These are phyloP conservation scores for Ajuga chamaepitys DNA, from an alignment of 257 asterid species.

Conservation along the genomic window DNA sequence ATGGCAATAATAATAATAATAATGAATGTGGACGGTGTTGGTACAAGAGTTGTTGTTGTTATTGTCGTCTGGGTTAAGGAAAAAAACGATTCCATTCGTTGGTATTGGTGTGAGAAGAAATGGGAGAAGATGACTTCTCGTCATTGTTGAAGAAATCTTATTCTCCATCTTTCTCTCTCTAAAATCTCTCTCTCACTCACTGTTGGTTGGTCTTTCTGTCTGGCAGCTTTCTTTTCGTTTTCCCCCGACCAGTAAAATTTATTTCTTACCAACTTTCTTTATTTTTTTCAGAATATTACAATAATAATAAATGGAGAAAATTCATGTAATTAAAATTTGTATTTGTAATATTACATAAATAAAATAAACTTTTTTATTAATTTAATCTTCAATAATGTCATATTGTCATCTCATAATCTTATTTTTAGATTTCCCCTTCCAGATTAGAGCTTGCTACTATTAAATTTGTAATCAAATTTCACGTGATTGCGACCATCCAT, in stretches of 20 bases:
- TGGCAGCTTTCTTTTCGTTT: constrained; percentile 50
- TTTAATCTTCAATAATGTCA: no score
- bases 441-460: no score
- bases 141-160: constrained; percentile 47
- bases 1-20: constrained; percentile 23
- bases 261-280: not conserved
- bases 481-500: no score
- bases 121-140: constrained; percentile 28
- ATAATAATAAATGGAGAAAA: not conserved
- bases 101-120: constrained; percentile 27
- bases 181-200: constrained; percentile 15
- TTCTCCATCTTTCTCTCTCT: constrained; percentile 27
- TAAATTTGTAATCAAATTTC: no score
- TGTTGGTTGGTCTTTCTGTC: constrained; percentile 25
- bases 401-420: no score
- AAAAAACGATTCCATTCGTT: constrained; percentile 47
- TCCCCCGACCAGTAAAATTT: constrained; percentile 29
- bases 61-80: constrained; percentile 42
- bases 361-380: no score
- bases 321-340: no score
- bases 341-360: no score
- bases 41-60: constrained; percentile 32
- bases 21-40: constrained; percentile 32
- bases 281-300: not conserved
- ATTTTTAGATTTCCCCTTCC: no score